These are phyloP conservation scores for Tulasnella sp. DNA, from an alignment of 768 basidiomycete species.

Conservation along the genomic window DNA sequence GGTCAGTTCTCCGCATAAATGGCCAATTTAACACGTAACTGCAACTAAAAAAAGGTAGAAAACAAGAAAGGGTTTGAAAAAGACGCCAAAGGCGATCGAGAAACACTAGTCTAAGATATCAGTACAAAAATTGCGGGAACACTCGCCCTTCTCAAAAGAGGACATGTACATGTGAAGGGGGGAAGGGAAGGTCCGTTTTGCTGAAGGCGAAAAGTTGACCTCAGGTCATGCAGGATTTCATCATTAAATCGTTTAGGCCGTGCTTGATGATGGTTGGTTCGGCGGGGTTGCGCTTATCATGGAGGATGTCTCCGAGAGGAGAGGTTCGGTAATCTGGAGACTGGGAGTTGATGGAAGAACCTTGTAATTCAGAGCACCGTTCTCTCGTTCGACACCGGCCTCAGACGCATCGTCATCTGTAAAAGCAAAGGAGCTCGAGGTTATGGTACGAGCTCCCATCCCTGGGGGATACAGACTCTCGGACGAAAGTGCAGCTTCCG, in stretches of 20 bases:
- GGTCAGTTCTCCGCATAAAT: not conserved
- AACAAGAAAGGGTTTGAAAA: not conserved
- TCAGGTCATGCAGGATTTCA: not conserved
- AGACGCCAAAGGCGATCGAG: not conserved
- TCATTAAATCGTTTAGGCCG: not conserved
- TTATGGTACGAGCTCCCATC: not conserved
- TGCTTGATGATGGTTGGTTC: not conserved
- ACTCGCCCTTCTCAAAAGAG: not conserved
- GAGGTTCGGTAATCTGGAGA: not conserved
- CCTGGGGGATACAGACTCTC: not conserved
- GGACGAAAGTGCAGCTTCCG: not conserved
- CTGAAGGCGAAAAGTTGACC: not conserved
- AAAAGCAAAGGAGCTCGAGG: not conserved
- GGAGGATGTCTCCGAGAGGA: constrained; percentile 4
- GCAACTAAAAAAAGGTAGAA: not conserved
- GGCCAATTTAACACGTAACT: not conserved
- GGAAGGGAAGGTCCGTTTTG: not conserved
- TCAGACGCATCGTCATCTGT: not conserved
- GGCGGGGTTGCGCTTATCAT: not conserved
- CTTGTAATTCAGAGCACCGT: not conserved
- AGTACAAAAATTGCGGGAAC: not conserved
- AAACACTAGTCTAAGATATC: not conserved
- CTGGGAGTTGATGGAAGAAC: constrained; percentile 8
- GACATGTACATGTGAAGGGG: not conserved
- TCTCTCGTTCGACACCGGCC: not conserved